phyloP scores from a whole-genome alignment of 129 eudicot genomes.

The Centella asiatica region DNA sequence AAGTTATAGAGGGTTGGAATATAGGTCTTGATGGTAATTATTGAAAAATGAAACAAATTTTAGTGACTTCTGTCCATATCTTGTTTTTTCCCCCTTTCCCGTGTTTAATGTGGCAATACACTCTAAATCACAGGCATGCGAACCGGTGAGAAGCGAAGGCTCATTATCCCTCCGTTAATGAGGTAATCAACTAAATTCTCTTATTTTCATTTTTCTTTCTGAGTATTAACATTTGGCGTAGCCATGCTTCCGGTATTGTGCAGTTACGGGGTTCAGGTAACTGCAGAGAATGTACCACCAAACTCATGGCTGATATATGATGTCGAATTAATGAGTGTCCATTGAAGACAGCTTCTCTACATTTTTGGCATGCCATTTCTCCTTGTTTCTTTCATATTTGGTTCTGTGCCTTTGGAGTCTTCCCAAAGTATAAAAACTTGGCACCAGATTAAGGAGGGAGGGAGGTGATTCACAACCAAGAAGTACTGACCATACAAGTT shows the following conservation, averaged over 20 bases:
- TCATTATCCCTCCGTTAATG: slow-evolving; percentile 76
- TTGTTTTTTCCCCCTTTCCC: background rate
- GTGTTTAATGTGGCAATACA: background rate
- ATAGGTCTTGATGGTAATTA: slow-evolving; percentile 73
- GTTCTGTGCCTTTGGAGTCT: background rate
- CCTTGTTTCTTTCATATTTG: background rate
- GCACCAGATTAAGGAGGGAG: background rate
- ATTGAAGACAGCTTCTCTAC: slow-evolving; percentile 10
- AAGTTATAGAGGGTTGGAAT: slow-evolving; percentile 58
- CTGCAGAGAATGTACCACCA: slow-evolving; percentile 62
- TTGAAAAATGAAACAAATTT: background rate
- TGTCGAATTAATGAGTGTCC: slow-evolving; percentile 59
- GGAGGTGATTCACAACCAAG: background rate
- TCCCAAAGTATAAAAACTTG: too few relatives aligned
- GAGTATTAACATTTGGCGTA: background rate
- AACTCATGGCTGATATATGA: slow-evolving; percentile 82
- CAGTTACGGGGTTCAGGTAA: slow-evolving; percentile 54
- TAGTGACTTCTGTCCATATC: background rate
- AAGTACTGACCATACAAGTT: background rate
- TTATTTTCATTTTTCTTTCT: background rate
- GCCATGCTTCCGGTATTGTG: background rate
- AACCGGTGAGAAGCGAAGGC: slow-evolving; percentile 75
- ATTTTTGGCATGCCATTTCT: background rate
- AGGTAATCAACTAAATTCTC: slow-evolving; percentile 36
- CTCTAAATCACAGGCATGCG: slow-evolving; percentile 57